Base-by-base conservation (phyloP, 1,139 yeast species). In the Chernovozyma sophiae-reginae region DNA sequence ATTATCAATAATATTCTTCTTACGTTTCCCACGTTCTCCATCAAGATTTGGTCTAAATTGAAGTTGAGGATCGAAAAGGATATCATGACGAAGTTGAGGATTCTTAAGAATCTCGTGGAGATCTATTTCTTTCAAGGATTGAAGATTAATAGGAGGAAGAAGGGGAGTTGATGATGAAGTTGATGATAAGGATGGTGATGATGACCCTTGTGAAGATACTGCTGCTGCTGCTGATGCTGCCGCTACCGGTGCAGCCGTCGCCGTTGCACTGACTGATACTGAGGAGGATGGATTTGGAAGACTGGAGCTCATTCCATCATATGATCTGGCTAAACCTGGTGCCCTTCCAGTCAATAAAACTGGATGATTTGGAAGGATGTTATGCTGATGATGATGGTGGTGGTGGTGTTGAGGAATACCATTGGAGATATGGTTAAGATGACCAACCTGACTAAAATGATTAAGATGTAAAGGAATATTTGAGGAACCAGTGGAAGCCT, bases 81-180 rank as follows among this genome's bases (percentile, higher is more conserved):
- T 86, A 55, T 90, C 97, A 57, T 90, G 97, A 45, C 97, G 77
- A 41, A 90, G 69, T 59, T 87, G 96, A 7, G 96, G 96, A 60
- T 90, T 90, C 55, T 86, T 86, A 51, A 90, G 72, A 39, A 92
- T 89, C 54, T 89, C 96, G 44, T 85, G 86, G 37, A 90, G 65
- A 53, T 90, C 97, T 42, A 90, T 86, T 57, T 89, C 96, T 48
- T 83, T 79, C 48, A 90, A 70, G 30, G 89, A 80, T 52, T 84
- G 92, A 39, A 86, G 66, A 57, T 86, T 87, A 40, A 89, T 90
- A 1, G 96, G 96, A 1, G 97, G 97, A n/a, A 70, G 56, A 20
- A 68, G 60, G 16, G 72, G 70, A 14, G 31, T 41, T 43, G 38
- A 37, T 43, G 49, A 13, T 38, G 47, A 25, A 42, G 56, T 33